Evolutionary conservation across 2,329 filamentous ascomycete species (phyloP).

Genomic region (Ophiocordyceps unilateralis): DNA sequence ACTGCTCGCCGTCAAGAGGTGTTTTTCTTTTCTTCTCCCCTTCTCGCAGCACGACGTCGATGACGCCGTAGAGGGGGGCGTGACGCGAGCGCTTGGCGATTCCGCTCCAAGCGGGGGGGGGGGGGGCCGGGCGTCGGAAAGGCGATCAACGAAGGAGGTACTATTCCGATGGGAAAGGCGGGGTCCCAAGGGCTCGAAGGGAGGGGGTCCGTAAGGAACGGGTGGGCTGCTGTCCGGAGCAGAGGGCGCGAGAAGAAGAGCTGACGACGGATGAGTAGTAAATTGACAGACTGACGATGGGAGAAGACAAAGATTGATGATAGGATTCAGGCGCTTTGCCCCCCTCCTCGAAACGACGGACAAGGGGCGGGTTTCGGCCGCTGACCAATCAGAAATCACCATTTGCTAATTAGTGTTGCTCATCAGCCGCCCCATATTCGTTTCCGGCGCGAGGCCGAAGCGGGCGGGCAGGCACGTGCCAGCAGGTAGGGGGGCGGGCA

Average conservation of each 20-base stretch:
- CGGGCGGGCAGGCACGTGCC: neutral
- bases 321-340: too few species aligned
- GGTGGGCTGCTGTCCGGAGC: neutral
- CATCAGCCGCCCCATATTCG: neutral
- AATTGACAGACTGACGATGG: neutral
- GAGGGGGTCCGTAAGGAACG: too few species aligned
- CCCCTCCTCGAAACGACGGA: neutral
- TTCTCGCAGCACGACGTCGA: neutral
- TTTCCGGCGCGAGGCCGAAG: neutral
- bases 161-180: too few species aligned
- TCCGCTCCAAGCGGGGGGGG: too few species aligned
- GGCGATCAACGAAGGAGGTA: too few species aligned
- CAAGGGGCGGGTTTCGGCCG: neutral
- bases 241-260: neutral
- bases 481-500: neutral
- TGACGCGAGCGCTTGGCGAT: too few species aligned
- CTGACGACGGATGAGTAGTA: neutral
- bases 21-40: neutral
- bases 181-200: neutral
- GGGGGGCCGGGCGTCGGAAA: too few species aligned
- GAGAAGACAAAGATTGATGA: neutral
- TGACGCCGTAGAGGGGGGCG: neutral
- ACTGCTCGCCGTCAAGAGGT: too few species aligned
- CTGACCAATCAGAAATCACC: constrained; percentile 10
- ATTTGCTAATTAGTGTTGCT: constrained; percentile 10